phyloP scores from a whole-genome alignment of 179 eudicot genomes.

The Camellia oleifera region DNA sequence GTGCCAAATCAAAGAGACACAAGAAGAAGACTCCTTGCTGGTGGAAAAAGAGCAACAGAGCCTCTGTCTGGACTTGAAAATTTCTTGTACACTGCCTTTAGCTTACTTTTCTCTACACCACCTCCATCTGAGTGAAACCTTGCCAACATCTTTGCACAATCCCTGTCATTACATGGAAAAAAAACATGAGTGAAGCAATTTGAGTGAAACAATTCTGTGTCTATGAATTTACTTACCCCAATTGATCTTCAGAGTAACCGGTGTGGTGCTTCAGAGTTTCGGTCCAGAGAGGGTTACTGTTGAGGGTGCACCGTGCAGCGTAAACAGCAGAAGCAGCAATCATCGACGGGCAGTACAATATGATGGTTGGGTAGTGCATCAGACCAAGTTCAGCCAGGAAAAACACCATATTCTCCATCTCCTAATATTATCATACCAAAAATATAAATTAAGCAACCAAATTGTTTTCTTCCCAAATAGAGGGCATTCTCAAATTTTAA shows the following conservation, averaged over 20 bases:
- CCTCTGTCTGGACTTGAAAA: conserved; percentile 47
- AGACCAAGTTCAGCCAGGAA: conserved; percentile 74
- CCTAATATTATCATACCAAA: conserved; percentile 10
- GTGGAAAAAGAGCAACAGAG: conserved; percentile 65
- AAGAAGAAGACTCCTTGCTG: conserved; percentile 31
- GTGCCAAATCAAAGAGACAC: not conserved
- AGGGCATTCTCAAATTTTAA: no score
- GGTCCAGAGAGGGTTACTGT: conserved; percentile 59
- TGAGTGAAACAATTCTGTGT: no score
- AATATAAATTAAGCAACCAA: not conserved
- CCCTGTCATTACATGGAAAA: conserved; percentile 32
- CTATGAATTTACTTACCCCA: conserved; percentile 28
- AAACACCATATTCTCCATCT: conserved; percentile 79
- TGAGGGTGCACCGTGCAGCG: conserved; percentile 53
- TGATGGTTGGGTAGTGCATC: conserved; percentile 41
- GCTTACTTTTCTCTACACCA: conserved; percentile 29
- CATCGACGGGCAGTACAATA: conserved; percentile 52
- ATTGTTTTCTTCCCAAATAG: not conserved
- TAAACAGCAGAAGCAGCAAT: conserved; percentile 88
- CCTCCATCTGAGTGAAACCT: conserved; percentile 36
- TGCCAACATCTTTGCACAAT: conserved; percentile 60
- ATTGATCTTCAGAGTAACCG: conserved; percentile 56
- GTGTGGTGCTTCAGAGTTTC: conserved; percentile 70
- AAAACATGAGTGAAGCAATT: no score
- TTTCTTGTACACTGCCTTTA: conserved; percentile 61